Percentiles rank a stretch among this genome's conserved stretches.
Conservation (phyloP, 2,329 filamentous ascomycete species). For the Ustilaginoidea virens region DNA sequence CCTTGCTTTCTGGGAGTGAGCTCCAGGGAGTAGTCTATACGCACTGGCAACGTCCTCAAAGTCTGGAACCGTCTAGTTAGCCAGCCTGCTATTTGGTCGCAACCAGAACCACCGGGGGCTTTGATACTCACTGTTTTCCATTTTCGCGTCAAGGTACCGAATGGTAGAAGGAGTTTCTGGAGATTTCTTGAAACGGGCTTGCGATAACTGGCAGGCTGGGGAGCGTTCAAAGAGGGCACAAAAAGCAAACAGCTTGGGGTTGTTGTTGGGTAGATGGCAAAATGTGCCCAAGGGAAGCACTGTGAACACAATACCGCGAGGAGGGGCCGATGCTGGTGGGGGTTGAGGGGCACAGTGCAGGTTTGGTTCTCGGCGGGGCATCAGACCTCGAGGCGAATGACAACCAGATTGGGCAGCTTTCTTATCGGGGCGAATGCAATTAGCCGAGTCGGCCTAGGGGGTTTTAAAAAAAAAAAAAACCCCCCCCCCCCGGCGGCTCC, state of each 20-base stretch:
- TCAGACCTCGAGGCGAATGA: neutral
- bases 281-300: slow-evolving; percentile 13
- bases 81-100: slow-evolving; percentile 1
- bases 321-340: slow-evolving; percentile 15
- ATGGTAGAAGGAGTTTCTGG: too few species aligned
- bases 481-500: too few species aligned
- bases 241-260: slow-evolving; percentile 1
- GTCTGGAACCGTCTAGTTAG: slow-evolving; percentile 16
- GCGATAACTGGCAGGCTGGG: slow-evolving; percentile 1
- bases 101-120: neutral
- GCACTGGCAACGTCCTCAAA: slow-evolving; percentile 32
- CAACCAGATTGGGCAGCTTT: too few species aligned
- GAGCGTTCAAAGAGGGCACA: slow-evolving; percentile 1
- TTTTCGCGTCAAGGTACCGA: too few species aligned
- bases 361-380: slow-evolving; percentile 8
- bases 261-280: slow-evolving; percentile 16
- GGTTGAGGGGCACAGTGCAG: slow-evolving; percentile 22
- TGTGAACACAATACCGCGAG: slow-evolving; percentile 6
- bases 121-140: slow-evolving; percentile 16
- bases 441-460: too few species aligned
- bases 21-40: slow-evolving; percentile 9
- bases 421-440: too few species aligned
- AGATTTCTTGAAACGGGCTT: slow-evolving; percentile 5
- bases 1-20: neutral
- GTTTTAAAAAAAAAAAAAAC: too few species aligned